Evolutionary conservation across 805 yeast species (phyloP).

Genomic region (Candida anglica): DNA sequence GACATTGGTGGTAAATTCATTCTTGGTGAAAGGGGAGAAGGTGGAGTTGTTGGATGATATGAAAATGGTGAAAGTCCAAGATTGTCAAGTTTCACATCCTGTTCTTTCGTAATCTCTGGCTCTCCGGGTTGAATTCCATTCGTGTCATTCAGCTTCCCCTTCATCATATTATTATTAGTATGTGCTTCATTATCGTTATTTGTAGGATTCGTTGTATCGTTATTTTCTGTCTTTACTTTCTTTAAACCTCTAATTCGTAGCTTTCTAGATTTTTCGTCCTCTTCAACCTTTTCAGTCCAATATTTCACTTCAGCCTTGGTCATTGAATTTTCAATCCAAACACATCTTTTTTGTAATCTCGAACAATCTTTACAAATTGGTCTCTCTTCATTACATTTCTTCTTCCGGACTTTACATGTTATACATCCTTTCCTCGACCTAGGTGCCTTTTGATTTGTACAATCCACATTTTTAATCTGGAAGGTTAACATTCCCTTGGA

Average conservation of each 20-base stretch:
- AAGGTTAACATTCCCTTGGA: no score
- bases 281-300: conserved; percentile 33
- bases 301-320: conserved; percentile 29
- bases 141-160: no score
- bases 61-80: no score
- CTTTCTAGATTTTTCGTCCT: conserved; percentile 38
- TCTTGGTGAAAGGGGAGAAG: no score
- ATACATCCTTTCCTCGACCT: conserved; percentile 61
- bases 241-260: conserved; percentile 33
- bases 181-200: not conserved
- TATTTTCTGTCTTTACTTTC: not conserved
- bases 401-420: conserved; percentile 65
- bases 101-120: no score
- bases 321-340: conserved; percentile 46
- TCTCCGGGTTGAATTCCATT: no score
- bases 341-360: conserved; percentile 44
- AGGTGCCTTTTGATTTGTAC: conserved; percentile 16
- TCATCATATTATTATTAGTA: no score
- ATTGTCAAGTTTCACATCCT: no score
- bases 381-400: conserved; percentile 48
- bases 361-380: conserved; percentile 51
- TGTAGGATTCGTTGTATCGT: not conserved
- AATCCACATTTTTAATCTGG: no score
- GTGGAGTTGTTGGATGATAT: no score
- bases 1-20: no score